Base-by-base conservation (phyloP, 352 stramenopile genomes). In the Globisporangium ultimum region DNA sequence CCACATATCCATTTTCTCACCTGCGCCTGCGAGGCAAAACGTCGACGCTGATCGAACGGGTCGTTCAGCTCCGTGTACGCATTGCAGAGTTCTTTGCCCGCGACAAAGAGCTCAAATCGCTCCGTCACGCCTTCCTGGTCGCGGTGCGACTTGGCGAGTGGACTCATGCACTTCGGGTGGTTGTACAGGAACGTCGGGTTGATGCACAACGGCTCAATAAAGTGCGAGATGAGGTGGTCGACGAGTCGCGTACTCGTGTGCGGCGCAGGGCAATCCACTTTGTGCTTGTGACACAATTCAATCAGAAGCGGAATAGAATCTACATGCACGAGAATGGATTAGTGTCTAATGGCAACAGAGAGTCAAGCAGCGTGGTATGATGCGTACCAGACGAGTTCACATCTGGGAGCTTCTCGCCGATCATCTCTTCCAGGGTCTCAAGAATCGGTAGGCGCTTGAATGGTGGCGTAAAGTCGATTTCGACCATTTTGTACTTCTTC, bases 41-140 rank as follows among this genome's bases (percentile, higher is more conserved):
- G 89, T 60, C 95, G 76, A 55, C 97, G 93, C 76, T 99, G 97
- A 46, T 98, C 93, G 50, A 96, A 91, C 41, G 97, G 97, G 63
- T 99, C 94, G 76, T 99, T 99, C 45, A 99, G 90, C 78, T 99
- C 97, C 24, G 97, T 99, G 80, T 99, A 99, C 6, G 97, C 97
- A 74, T 99, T 99, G 63, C 91, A 97, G 32, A 99, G 78, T 84
- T 99, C 89, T 63, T 95, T 97, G 58, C 77, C 91, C 34, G 89
- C 92, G 36, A 98, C 95, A 71, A 99, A 99, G 24, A 99, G 78
- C 82, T 99, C 97, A 66, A 99, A 99, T 40, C 97, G 85, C 74
- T 99, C 97, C 4, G 97, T 99, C 58, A 99, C 74, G 34, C 88
- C 85, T 13, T 80, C 65, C 70, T 98, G 97, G 14, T 89, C 82